Conservation (phyloP, 768 basidiomycete species). For the Imleria badia region DNA sequence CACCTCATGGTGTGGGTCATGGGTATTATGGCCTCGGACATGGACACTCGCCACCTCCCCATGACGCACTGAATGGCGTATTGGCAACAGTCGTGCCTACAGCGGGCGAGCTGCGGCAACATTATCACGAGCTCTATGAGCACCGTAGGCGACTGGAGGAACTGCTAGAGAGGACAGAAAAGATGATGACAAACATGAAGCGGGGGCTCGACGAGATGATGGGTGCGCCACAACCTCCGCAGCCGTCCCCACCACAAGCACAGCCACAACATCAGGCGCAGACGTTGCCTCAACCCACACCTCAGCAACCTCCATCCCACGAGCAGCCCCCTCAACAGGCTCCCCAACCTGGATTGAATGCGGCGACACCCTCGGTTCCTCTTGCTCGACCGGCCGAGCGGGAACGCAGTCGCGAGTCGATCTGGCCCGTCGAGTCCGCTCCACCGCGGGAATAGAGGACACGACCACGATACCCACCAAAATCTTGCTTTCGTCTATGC, state of each 20-base stretch:
- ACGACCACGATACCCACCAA: conserved; percentile 18
- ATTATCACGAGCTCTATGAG: conserved; percentile 63
- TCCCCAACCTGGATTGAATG: conserved; percentile 13
- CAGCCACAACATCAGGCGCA: conserved; percentile 28
- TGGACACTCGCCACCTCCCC: conserved; percentile 36
- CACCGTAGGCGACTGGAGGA: conserved; percentile 68
- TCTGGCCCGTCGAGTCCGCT: conserved; percentile 32
- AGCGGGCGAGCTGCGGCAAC: conserved; percentile 63
- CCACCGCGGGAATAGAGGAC: conserved; percentile 27
- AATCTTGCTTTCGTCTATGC: conserved; percentile 33
- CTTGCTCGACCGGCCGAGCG: conserved; percentile 27
- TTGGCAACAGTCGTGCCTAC: conserved; percentile 40
- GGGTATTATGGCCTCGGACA: conserved; percentile 40
- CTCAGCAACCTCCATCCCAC: conserved; percentile 26
- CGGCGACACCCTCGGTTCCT: conserved; percentile 19
- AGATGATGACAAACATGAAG: conserved; percentile 69
- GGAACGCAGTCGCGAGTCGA: conserved; percentile 28
- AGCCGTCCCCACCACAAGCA: conserved; percentile 19
- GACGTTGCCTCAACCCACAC: conserved; percentile 22
- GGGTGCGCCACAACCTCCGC: conserved; percentile 30
- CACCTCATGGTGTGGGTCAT: conserved; percentile 37
- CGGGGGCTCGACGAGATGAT: conserved; percentile 77
- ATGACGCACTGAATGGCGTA: conserved; percentile 32
- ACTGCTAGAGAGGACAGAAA: conserved; percentile 72
- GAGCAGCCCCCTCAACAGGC: conserved; percentile 28